A percentile compares a stretch with the other conserved stretches of the same genome.
Evolutionary conservation across 2,329 filamentous ascomycete genomes (phyloP).

Genomic region (Colletotrichum cordylinicola): DNA sequence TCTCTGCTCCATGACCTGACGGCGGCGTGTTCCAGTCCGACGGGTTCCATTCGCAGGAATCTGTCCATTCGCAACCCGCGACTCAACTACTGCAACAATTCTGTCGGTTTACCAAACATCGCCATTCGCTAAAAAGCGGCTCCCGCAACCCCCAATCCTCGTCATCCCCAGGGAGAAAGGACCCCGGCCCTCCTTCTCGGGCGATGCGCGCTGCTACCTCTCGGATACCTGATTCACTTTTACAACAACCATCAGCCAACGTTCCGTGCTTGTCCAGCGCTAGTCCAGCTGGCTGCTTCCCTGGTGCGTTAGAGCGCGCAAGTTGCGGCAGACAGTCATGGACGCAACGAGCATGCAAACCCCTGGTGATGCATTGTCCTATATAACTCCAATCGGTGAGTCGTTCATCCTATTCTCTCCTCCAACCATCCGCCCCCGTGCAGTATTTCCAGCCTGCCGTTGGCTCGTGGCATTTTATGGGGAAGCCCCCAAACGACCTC

Average conservation of each 20-base stretch:
- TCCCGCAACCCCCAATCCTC: background rate
- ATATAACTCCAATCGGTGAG: slow-evolving; percentile 64
- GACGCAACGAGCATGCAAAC: slow-evolving; percentile 48
- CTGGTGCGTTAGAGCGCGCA: slow-evolving; percentile 23
- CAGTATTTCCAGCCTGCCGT: slow-evolving; percentile 46
- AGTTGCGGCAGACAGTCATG: slow-evolving; percentile 32
- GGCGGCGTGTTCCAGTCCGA: background rate
- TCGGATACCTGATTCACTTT: background rate
- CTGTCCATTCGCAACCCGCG: background rate
- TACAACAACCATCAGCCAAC: slow-evolving; percentile 5
- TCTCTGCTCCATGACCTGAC: background rate
- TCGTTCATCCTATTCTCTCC: slow-evolving; percentile 34
- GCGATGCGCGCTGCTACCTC: background rate
- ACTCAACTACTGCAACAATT: background rate
- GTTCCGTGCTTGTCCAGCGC: slow-evolving; percentile 11
- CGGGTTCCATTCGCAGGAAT: background rate
- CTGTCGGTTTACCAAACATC: background rate
- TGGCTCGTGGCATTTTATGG: slow-evolving; percentile 46
- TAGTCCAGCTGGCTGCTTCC: slow-evolving; percentile 14
- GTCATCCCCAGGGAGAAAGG: background rate
- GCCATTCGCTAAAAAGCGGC: background rate
- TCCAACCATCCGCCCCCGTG: slow-evolving; percentile 58
- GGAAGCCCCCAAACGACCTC: slow-evolving; percentile 22
- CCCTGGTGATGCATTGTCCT: slow-evolving; percentile 52
- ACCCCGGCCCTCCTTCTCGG: background rate